phyloP scores from a whole-genome alignment of 805 yeast genomes.

The Zygoascus tannicola region DNA sequence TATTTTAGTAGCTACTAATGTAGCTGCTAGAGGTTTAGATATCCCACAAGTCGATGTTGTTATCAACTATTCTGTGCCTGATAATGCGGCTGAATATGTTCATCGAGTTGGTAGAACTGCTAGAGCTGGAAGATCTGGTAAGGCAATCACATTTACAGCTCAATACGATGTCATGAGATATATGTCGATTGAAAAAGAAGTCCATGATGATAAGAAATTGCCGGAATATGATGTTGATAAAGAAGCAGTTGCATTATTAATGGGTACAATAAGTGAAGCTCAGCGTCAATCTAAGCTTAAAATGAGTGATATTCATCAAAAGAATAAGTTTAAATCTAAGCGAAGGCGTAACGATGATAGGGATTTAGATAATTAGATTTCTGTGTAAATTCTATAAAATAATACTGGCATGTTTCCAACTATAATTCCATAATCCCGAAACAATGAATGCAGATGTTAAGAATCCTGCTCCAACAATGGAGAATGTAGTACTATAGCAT shows the following conservation, averaged over 20 bases:
- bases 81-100: slow-evolving; percentile 90
- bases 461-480: slow-evolving; percentile 21
- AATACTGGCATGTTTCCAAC: slow-evolving; percentile 13
- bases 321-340: slow-evolving; percentile 29
- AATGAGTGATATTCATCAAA: slow-evolving; percentile 58
- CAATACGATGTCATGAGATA: slow-evolving; percentile 91
- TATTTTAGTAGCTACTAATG: slow-evolving; percentile 89
- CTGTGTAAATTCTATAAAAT: not conserved
- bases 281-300: slow-evolving; percentile 79
- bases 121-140: slow-evolving; percentile 90
- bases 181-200: slow-evolving; percentile 78
- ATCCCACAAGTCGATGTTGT: slow-evolving; percentile 89
- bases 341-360: slow-evolving; percentile 36
- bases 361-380: slow-evolving; percentile 33
- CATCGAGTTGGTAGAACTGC: slow-evolving; percentile 99
- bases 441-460: slow-evolving; percentile 16
- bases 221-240: slow-evolving; percentile 76
- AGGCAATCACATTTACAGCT: slow-evolving; percentile 73
- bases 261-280: slow-evolving; percentile 85
- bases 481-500: slow-evolving; percentile 23
- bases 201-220: slow-evolving; percentile 57
- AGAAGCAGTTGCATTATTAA: slow-evolving; percentile 65
- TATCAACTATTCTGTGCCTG: slow-evolving; percentile 85
- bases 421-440: slow-evolving; percentile 13
- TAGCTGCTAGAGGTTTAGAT: slow-evolving; percentile 95